These are phyloP conservation scores for Geotrichum restrictum DNA, from an alignment of 1,139 yeast species.

Conservation along the genomic window DNA sequence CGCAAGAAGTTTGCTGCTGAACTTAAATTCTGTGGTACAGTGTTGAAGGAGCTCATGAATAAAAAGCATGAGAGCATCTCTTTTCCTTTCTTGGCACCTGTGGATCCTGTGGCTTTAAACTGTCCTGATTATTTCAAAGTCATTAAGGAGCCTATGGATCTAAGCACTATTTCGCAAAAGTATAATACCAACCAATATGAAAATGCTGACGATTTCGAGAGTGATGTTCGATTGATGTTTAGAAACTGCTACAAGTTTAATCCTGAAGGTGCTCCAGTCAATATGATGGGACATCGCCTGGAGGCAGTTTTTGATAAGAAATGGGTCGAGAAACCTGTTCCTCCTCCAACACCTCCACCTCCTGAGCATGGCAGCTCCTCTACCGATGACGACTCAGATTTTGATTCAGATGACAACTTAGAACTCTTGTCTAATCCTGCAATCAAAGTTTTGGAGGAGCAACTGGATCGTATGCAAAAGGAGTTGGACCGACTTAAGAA, in stretches of 20 bases:
- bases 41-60: constrained; percentile 73
- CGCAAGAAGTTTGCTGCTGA: constrained; percentile 90
- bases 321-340: constrained; percentile 86
- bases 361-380: constrained; percentile 38
- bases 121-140: constrained; percentile 85
- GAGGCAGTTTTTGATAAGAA: constrained; percentile 81
- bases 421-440: constrained; percentile 84
- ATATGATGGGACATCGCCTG: constrained; percentile 88
- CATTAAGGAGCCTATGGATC: constrained; percentile 91
- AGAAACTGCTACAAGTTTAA: constrained; percentile 86
- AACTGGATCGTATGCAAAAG: constrained; percentile 75
- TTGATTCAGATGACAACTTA: constrained; percentile 55
- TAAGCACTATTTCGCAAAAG: constrained; percentile 77
- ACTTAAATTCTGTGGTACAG: constrained; percentile 76
- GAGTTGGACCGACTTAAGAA: constrained; percentile 79
- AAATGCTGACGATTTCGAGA: constrained; percentile 81
- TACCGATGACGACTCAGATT: constrained; percentile 50
- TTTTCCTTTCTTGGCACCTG: constrained; percentile 90
- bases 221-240: constrained; percentile 77
- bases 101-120: constrained; percentile 89
- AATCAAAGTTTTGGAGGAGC: constrained; percentile 81
- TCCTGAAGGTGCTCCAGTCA: constrained; percentile 94
- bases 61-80: constrained; percentile 82
- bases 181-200: constrained; percentile 83
- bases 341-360: constrained; percentile 58